Evolutionary conservation across 768 basidiomycete species (phyloP).

Genomic region (Hypholoma fasciculare): DNA sequence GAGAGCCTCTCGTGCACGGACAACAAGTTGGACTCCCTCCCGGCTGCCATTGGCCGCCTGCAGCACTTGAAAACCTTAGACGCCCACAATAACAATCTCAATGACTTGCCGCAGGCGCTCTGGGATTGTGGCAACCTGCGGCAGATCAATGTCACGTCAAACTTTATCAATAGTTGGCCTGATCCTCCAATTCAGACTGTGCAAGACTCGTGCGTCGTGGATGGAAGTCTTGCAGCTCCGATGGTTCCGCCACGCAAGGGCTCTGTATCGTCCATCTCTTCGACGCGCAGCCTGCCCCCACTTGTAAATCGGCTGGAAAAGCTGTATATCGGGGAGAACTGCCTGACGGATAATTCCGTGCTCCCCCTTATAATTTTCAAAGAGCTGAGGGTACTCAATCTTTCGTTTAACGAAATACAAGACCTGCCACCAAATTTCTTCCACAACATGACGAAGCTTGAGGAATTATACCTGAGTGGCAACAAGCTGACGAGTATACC

Average conservation of each 20-base stretch:
- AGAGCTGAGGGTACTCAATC: slow-evolving; percentile 80
- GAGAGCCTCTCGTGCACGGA: slow-evolving; percentile 84
- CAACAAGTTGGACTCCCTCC: slow-evolving; percentile 80
- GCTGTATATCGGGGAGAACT: slow-evolving; percentile 91
- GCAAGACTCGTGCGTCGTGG: slow-evolving; percentile 6
- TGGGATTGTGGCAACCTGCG: slow-evolving; percentile 82
- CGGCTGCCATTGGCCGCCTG: slow-evolving; percentile 72
- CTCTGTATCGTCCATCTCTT: slow-evolving; percentile 27
- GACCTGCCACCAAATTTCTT: slow-evolving; percentile 83
- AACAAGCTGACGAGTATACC: slow-evolving; percentile 91
- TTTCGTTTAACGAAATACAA: slow-evolving; percentile 94
- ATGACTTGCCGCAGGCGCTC: slow-evolving; percentile 68
- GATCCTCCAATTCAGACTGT: slow-evolving; percentile 46
- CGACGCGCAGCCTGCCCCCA: slow-evolving; percentile 20
- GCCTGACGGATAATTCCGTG: slow-evolving; percentile 76
- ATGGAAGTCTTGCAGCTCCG: slow-evolving; percentile 13
- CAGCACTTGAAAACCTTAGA: slow-evolving; percentile 77
- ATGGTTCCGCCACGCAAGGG: slow-evolving; percentile 28
- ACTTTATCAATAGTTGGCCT: slow-evolving; percentile 74
- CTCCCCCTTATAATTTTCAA: slow-evolving; percentile 73
- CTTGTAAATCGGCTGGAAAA: slow-evolving; percentile 72
- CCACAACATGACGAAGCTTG: slow-evolving; percentile 63
- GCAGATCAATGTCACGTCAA: slow-evolving; percentile 86
- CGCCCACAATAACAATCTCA: slow-evolving; percentile 89
- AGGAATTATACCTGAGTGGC: slow-evolving; percentile 93